phyloP scores from a whole-genome alignment of 345 rosid species.

The Toxicodendron radicans region DNA sequence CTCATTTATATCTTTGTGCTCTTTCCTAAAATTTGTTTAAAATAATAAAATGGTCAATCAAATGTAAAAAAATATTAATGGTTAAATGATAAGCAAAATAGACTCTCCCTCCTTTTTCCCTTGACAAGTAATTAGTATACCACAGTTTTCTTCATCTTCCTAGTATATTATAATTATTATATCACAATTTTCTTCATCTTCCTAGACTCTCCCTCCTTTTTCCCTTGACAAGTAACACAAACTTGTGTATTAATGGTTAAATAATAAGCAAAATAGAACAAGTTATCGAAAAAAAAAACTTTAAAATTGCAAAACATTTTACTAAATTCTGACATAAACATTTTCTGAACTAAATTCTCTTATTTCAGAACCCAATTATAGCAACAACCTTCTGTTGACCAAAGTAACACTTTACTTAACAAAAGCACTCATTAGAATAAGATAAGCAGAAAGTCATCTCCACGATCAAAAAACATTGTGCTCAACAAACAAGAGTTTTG shows the following conservation, averaged over 20 bases:
- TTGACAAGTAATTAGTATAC: too few relatives aligned
- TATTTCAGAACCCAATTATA: not conserved
- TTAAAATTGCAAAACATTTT: too few relatives aligned
- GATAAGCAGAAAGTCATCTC: not conserved
- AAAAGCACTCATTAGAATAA: not conserved
- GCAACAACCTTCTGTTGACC: not conserved
- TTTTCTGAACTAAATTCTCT: not conserved
- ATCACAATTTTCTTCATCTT: not conserved
- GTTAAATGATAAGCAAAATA: too few relatives aligned
- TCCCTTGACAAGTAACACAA: not conserved
- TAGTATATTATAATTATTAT: too few relatives aligned
- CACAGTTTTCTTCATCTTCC: too few relatives aligned
- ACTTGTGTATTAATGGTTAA: not conserved
- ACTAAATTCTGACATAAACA: too few relatives aligned
- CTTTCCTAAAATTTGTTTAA: too few relatives aligned
- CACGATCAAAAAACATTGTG: too few relatives aligned
- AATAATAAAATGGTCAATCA: too few relatives aligned
- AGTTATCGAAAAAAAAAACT: not conserved
- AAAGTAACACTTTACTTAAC: not conserved
- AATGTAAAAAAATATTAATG: too few relatives aligned
- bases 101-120: too few relatives aligned
- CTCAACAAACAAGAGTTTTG: not conserved
- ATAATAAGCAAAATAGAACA: not conserved
- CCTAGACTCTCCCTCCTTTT: not conserved
- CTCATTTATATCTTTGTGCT: slow-evolving; percentile 87